phyloP scores from a whole-genome alignment of 75 land plant species.

The Cupressus sempervirens region DNA sequence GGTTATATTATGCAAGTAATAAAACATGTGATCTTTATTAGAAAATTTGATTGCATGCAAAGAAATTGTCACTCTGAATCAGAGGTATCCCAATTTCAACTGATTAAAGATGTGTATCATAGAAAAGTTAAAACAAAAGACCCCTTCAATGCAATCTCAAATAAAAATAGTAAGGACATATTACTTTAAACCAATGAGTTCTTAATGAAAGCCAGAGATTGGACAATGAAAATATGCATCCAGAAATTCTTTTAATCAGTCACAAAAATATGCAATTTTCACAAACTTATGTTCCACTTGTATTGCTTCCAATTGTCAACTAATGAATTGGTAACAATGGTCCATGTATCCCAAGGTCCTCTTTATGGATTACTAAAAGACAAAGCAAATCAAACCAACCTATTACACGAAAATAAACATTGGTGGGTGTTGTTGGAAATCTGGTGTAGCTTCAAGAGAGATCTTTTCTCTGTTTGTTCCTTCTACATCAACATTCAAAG shows the following conservation, averaged over 20 bases:
- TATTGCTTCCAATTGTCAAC: background rate
- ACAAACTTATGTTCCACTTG: background rate
- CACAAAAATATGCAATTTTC: background rate
- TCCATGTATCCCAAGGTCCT: background rate
- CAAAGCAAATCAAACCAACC: background rate
- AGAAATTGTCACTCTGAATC: background rate
- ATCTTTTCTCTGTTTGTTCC: no score
- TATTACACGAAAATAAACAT: no score
- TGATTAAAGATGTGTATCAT: background rate
- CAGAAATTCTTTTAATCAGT: background rate
- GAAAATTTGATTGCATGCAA: background rate
- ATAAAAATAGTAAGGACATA: background rate
- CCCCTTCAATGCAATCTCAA: background rate
- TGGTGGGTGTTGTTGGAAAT: no score
- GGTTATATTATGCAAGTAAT: background rate
- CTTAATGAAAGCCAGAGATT: background rate
- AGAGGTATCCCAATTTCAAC: background rate
- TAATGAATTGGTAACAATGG: background rate
- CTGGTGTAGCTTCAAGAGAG: no score
- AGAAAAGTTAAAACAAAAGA: background rate
- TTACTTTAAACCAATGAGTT: constrained; percentile 1
- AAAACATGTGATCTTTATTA: background rate
- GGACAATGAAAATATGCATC: background rate
- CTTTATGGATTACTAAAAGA: background rate
- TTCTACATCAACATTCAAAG: no score